A percentile compares a stretch with the other conserved stretches of the same genome.
Conservation (phyloP, 768 basidiomycete species). For the Scleroderma citrinum region DNA sequence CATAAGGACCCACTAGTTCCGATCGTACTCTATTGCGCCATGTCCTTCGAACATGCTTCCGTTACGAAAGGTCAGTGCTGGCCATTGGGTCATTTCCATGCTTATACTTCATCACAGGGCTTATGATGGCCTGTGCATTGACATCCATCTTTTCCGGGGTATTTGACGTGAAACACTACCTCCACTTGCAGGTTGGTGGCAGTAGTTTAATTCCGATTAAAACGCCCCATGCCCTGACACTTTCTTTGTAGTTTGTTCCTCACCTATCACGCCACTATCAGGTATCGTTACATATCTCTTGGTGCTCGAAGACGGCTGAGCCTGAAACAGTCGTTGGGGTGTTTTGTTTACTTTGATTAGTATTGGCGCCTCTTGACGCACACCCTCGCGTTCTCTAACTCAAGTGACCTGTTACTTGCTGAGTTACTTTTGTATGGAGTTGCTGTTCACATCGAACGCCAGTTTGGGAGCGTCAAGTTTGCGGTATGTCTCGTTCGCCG, state of each 20-base stretch:
- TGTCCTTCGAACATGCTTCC: conserved; percentile 83
- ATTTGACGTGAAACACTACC: conserved; percentile 84
- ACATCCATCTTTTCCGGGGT: conserved; percentile 71
- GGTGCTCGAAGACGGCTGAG: conserved; percentile 17
- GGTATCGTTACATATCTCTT: conserved; percentile 35
- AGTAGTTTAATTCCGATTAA: conserved; percentile 5
- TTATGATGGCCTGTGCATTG: conserved; percentile 69
- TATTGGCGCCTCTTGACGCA: conserved; percentile 80
- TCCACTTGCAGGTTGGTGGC: conserved; percentile 68
- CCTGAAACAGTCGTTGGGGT: conserved; percentile 25
- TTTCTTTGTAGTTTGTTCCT: conserved; percentile 58
- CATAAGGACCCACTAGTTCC: no score
- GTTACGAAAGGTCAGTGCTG: conserved; percentile 66
- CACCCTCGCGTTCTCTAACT: conserved; percentile 75
- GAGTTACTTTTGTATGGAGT: conserved; percentile 70
- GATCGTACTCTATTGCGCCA: conserved; percentile 18
- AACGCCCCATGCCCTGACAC: conserved; percentile 3
- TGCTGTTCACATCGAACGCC: conserved; percentile 69
- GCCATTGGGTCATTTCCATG: neutral
- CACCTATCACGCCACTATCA: conserved; percentile 89
- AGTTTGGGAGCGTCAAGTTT: conserved; percentile 83
- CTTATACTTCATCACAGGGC: conserved; percentile 37
- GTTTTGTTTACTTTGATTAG: conserved; percentile 35
- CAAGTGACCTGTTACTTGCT: conserved; percentile 77
- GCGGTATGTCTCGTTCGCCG: conserved; percentile 48